Base-by-base conservation (phyloP, 495 filamentous ascomycete genomes). In the Penicillium longicatenatum region DNA sequence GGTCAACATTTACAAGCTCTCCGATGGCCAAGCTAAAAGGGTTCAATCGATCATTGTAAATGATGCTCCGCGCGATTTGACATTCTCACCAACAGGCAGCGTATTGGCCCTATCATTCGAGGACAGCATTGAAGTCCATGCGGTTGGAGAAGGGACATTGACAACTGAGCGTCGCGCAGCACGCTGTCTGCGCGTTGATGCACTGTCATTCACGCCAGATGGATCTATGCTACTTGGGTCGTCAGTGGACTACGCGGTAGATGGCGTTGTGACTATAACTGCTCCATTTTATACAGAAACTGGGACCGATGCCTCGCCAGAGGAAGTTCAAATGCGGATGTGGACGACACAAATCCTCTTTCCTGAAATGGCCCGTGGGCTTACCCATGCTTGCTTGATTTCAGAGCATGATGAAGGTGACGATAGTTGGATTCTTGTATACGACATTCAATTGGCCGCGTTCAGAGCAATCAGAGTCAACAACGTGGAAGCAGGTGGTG, bases 311-410 rank as follows among this genome's bases (percentile, higher is more conserved):
- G 58, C 69, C n/a, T 83, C 84, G 10, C 71, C 73, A 22, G 78
- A 83, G 45, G 87, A 90, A 57, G 79, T 86, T 52, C 81, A 93
- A 39, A 89, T 87, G 64, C 86, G 86, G 7, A 79, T 93, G 65
- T 95, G 91, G 91, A 95, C 91, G 43, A 92, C 90, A 1, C 92
- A 93, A 41, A 92, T 95, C 26, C 75, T 95, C 1, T 95, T 95
- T 49, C 91, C 91, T 1, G 89, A 92, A 54, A 85, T 82, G 19
- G 90, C 85, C 52, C 80, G 82, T 39, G 86, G 88, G 37, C 92
- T 87, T 57, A 90, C 87, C 53, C 87, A 93, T 71, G 91, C 89
- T 39, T 86, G 87, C 2, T 64, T 93, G 19, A 74, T 95, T 2
- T 85, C 90, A 35, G 78, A 83, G 58, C 82, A 85, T 31, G 81